Base-by-base conservation (phyloP, 2,329 filamentous ascomycete genomes). In the Nemania serpens region DNA sequence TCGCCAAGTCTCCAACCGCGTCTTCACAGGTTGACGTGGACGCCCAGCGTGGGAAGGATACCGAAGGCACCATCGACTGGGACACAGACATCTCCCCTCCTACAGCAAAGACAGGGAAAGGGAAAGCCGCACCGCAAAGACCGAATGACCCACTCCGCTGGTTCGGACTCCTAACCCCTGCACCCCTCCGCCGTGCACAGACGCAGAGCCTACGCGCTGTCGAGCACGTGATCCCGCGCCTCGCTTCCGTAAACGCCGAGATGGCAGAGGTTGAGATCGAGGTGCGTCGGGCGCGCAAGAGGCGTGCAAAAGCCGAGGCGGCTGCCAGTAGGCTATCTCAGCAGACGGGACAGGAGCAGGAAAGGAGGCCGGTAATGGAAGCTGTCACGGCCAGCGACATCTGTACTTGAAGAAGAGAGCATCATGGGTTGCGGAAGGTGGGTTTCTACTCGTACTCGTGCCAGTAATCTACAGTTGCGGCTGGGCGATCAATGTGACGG, bases 261-360 rank as follows among this genome's bases (percentile, higher is more conserved):
- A 86, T 94, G 83, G 78, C 80, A 13, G 75, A 76, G n/a, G 72
- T 91, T 5, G 90, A 93, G 76, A 85, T 88, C 53, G 84, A 89
- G 66, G 86, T 94, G 55, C 81, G 88, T 39, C 78, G 88, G 59
- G 83, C 82, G 37, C 77, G 81, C 59, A 87, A 87, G 76, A 81
- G 73, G 74, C 76, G 82, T 37, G 78, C 79, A 25, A 85, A 84
- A 71, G 77, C 76, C 1, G 77, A 77, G 62, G 74, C 72, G 3
- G 74, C 73, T 4, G 66, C 66, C 5, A 11, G 25, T 18, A 59
- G 58, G 13, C 60, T 64, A 17, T 47, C 61, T 42, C 55, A 68
- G 53, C 55, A 56, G 20, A 11, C n/a, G 41, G 39, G 42, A 13
- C 20, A 41, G 45, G 54, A 49, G 52, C 11, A 41, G 43, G 41